phyloP scores from a whole-genome alignment of 192 early-diverging fungal genomes.

The Ramicandelaber brevisporus region DNA sequence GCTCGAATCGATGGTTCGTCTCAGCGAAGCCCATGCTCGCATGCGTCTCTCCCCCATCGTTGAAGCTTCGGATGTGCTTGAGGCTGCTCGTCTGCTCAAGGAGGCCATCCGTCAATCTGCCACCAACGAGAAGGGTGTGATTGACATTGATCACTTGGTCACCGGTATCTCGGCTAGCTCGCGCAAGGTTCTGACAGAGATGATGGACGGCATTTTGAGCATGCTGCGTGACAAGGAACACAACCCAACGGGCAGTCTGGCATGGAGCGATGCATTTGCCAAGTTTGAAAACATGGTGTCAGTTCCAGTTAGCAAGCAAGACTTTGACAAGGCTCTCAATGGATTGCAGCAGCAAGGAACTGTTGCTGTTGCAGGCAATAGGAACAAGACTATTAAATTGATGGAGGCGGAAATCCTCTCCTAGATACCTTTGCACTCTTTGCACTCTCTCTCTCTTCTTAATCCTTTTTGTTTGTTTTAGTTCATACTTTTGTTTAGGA shows the following conservation, averaged over 20 bases:
- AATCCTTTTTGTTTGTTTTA: no score
- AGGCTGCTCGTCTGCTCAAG: slow-evolving; percentile 66
- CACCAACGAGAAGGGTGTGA: slow-evolving; percentile 71
- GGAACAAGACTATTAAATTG: no score
- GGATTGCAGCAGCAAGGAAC: no score
- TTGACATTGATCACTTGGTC: slow-evolving; percentile 78
- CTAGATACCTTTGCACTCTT: no score
- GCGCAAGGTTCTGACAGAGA: slow-evolving; percentile 28
- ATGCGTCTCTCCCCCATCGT: slow-evolving; percentile 62
- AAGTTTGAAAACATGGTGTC: no score
- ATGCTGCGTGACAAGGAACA: slow-evolving; percentile 12
- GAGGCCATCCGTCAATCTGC: slow-evolving; percentile 77
- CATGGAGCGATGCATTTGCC: slow-evolving; percentile 12
- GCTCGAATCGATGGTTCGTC: slow-evolving; percentile 91
- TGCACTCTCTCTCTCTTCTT: no score
- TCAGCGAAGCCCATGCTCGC: slow-evolving; percentile 77
- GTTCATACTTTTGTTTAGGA: no score
- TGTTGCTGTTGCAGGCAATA: no score
- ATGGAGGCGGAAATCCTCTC: no score
- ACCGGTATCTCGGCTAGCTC: slow-evolving; percentile 68
- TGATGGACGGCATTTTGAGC: slow-evolving; percentile 21
- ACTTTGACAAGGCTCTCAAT: no score
- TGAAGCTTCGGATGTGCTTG: slow-evolving; percentile 56
- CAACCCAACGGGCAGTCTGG: slow-evolving; percentile 8
- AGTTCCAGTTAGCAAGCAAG: no score